Base-by-base conservation (phyloP, 2,329 filamentous ascomycete genomes). In the Xylaria sp. region DNA sequence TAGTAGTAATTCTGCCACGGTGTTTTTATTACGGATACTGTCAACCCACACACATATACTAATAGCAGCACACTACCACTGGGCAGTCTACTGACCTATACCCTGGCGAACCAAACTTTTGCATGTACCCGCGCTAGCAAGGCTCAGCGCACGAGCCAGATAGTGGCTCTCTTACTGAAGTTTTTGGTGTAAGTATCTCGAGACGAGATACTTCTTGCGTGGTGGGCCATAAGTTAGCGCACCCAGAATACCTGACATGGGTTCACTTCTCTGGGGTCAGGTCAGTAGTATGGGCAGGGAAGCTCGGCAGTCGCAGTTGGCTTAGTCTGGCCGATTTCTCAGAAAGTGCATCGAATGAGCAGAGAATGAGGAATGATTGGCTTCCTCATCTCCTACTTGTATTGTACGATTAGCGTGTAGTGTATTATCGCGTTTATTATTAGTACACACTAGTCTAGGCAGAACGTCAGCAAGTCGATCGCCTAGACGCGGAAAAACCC, bases 381-480 rank as follows among this genome's bases (percentile, higher is more conserved):
- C 44, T 17, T 61, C 36, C 20, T 51, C 42, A 57, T 58, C 26
- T 51, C 57, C 36, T 42, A 44, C 38, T 40, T 17, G 15, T 40
- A 40, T 40, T 40, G 38, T 6, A 40, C 38, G 13, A 40, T 6
- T 40, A 15, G 13, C 13, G 5, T 6, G 15, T 40, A 17, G 38
- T 40, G 13, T 40, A 44, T 60, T 31, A 10, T 51, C 49, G n/a
- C 28, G 56, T 56, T 67, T 67, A 67, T 64, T 64, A 57, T 67
- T 67, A 67, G 65, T 59, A 63, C 28, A 63, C 42, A 56, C 56
- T 62, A 62, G 36, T 23, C 46, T 20, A 36, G 36, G 26, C n/a
- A 48, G 31, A 56, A 20, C 46, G 62, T 65, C 54, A 59, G 54
- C 46, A 60, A 53, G 44, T 49, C 20, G 49, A 53, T 54, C 53